Evolutionary conservation across 371 early-diverging fungal genomes (phyloP), one percentile per base, ranked within the genome.

Genomic region (Apophysomyces variabilis): DNA sequence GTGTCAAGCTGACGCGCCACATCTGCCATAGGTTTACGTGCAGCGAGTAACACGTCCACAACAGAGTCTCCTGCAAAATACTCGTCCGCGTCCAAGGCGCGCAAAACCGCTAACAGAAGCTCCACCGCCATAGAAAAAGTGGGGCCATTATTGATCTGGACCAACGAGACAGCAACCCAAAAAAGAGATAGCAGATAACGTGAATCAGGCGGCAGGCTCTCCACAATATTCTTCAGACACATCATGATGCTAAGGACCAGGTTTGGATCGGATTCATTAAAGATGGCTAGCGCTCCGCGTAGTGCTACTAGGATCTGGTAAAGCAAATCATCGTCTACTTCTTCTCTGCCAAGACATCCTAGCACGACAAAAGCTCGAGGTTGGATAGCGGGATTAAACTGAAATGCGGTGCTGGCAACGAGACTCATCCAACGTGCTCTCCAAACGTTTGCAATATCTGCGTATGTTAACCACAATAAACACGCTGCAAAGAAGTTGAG

Each of bases 351-450:
- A 43, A 97, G 80, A 60, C 90, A 90, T 1, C 96, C 97, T 38
- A 97, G 82, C 7, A 90, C 87, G 32, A 95, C 89, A 77, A 96
- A 96, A 0, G 96, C 92, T 11, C 97, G 86, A 0, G 96, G 96
- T 71, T 97, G 97, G 36, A 95, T 84, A 0, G 94, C 93, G 5
- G 92, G 94, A 68, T 95, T 95, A 75, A 89, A 90, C 65, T 94
- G 93, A 83, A 97, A 97, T 0, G 96, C 93, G 16, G 92, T 90
- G 46, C 91, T 90, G 1, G 95, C 87, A 8, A 95, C 90, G 43
- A 96, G 77, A n/a, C 92, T 87, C 84, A 95, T 92, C 95, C 95
- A 96, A 32, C 95, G 86, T 7, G 95, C 87, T 65, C 93, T 88
- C 90, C 95, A 93, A 14, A 82, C 83, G 66, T 90, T 91, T 5